These are phyloP conservation scores for Thelephora terrestris DNA, from an alignment of 1,284 basidiomycete genomes.

Conservation along the genomic window DNA sequence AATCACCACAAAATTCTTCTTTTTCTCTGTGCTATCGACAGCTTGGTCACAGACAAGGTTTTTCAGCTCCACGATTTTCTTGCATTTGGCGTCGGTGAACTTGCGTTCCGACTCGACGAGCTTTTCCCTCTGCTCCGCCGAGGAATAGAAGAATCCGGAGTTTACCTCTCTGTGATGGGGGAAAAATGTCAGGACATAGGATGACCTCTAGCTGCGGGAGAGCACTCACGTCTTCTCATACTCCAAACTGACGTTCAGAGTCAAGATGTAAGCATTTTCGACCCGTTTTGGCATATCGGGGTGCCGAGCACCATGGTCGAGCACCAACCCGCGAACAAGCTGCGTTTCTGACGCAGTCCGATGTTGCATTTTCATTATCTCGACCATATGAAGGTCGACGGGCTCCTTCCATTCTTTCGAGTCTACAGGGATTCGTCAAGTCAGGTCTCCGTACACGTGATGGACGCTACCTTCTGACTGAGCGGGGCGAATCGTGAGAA, in stretches of 20 bases:
- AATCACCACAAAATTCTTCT: slow-evolving; percentile 89
- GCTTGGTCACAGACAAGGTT: slow-evolving; percentile 92
- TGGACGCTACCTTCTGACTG: slow-evolving; percentile 45
- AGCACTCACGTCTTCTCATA: slow-evolving; percentile 95
- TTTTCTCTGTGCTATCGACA: slow-evolving; percentile 69
- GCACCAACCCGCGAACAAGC: slow-evolving; percentile 88
- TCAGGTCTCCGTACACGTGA: slow-evolving; percentile 11
- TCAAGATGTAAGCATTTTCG: slow-evolving; percentile 94
- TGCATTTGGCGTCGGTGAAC: slow-evolving; percentile 91
- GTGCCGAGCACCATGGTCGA: slow-evolving; percentile 94
- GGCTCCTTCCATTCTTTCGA: slow-evolving; percentile 67
- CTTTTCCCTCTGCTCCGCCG: slow-evolving; percentile 97
- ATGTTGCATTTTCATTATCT: slow-evolving; percentile 99
- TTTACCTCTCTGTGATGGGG: slow-evolving; percentile 79
- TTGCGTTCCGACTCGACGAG: slow-evolving; percentile 95
- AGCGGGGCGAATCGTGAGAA: slow-evolving; percentile 78
- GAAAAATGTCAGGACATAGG: slow-evolving; percentile 1
- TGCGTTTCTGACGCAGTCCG: slow-evolving; percentile 98
- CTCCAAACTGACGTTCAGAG: slow-evolving; percentile 95
- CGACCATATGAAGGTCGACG: slow-evolving; percentile 99
- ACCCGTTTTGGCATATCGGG: slow-evolving; percentile 99
- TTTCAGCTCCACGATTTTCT: slow-evolving; percentile 97
- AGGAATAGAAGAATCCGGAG: slow-evolving; percentile 99
- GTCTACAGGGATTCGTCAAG: slow-evolving; percentile 27
- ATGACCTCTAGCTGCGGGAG: slow-evolving; percentile 4